Evolutionary conservation across 345 rosid genomes (phyloP).

Genomic region (Populus nigra): DNA sequence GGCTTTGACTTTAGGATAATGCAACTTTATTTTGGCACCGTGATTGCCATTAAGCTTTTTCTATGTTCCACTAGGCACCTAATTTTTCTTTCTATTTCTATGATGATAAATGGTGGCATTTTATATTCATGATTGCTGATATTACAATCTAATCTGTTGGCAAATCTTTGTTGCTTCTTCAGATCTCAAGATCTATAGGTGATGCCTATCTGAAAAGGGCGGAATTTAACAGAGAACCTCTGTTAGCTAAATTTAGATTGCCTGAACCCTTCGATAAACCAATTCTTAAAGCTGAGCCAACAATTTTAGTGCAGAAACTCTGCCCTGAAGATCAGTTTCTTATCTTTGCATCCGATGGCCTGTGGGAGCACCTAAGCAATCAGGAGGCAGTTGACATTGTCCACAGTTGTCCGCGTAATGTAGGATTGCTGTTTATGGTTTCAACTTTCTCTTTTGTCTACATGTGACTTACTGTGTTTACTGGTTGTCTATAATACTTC

Average conservation of each 20-base stretch:
- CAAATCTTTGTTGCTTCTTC: conserved; percentile 18
- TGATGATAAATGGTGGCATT: background rate
- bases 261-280: conserved; percentile 69
- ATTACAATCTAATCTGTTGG: conserved; percentile 1
- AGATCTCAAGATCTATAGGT: conserved; percentile 92
- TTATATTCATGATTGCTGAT: background rate
- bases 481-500: background rate
- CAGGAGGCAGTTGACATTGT: conserved; percentile 97
- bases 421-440: conserved; percentile 34
- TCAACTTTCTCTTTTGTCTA: background rate
- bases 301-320: conserved; percentile 65
- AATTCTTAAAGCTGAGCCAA: conserved; percentile 85
- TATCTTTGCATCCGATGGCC: conserved; percentile 94
- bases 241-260: conserved; percentile 76
- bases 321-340: conserved; percentile 82
- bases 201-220: conserved; percentile 89
- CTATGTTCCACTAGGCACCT: background rate
- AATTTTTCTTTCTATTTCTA: background rate
- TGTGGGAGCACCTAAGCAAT: conserved; percentile 95
- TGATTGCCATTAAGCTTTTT: background rate
- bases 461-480: background rate
- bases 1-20: too few relatives aligned
- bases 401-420: conserved; percentile 66
- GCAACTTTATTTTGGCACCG: too few relatives aligned
- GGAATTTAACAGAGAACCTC: conserved; percentile 83